Percentiles rank a stretch among this genome's conserved stretches.
phyloP scores from a whole-genome alignment of 1,284 basidiomycete species.

The Tylopilus sp. region DNA sequence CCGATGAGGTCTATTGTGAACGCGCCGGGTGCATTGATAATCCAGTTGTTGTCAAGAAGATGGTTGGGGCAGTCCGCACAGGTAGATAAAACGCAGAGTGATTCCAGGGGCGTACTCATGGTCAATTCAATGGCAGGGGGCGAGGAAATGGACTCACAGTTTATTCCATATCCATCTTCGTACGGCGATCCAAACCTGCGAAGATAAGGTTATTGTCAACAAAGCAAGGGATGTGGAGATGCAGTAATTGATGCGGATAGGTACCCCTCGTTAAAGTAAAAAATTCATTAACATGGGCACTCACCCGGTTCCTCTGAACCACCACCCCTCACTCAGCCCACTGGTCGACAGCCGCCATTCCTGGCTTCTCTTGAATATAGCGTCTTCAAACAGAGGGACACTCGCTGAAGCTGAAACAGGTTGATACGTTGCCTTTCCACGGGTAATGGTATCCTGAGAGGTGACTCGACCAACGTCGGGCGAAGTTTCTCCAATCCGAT shows the following conservation, averaged over 20 bases:
- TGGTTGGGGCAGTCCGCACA: background rate
- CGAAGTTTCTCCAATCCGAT: conserved; percentile 6
- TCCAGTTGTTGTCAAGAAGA: background rate
- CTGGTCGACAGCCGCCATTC: conserved; percentile 93
- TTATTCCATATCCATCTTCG: conserved; percentile 88
- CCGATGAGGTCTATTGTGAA: conserved; percentile 72
- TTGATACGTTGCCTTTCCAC: conserved; percentile 6
- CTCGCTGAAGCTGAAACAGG: conserved; percentile 18
- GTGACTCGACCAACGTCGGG: conserved; percentile 2
- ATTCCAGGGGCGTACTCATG: background rate
- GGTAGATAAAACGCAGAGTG: background rate
- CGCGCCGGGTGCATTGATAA: background rate
- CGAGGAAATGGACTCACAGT: conserved; percentile 53
- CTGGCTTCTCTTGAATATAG: conserved; percentile 73
- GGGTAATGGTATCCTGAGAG: conserved; percentile 27
- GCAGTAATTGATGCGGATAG: background rate
- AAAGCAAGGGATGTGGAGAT: background rate
- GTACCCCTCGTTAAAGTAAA: background rate
- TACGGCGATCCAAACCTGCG: conserved; percentile 73
- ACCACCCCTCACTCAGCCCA: conserved; percentile 81
- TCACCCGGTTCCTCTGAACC: conserved; percentile 88
- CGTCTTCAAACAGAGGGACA: conserved; percentile 69
- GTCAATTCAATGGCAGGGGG: background rate
- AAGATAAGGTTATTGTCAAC: conserved; percentile 7
- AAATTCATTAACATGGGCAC: conserved; percentile 19